Base-by-base conservation (phyloP, 192 early-diverging fungal genomes). In the Gonapodya sp. region DNA sequence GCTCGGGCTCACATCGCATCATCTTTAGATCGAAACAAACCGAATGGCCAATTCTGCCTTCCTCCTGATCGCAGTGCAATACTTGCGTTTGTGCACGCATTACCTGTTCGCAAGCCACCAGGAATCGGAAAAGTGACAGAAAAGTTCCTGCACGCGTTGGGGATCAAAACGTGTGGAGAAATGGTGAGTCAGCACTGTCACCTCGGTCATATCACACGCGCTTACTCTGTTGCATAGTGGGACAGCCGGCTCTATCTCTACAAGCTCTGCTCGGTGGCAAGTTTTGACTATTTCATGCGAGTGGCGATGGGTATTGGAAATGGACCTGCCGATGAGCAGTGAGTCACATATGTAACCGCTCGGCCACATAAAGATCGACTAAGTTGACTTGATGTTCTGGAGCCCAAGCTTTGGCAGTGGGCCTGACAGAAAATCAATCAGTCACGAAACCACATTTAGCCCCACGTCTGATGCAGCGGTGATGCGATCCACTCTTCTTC, bases 111-210 rank as follows among this genome's bases (percentile, higher is more conserved):
- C 2, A 77, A 77, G 31, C 30, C 34, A 2, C 75, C 18, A 2
- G 75, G 75, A 2, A 77, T 77, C 31, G 75, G 75, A 16, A 77
- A 34, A 8, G 75, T 77, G 8, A 77, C 18, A 18, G 75, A 77
- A 34, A 16, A 34, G 31, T 77, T 77, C 31, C 75, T 77, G 30
- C 75, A 34, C 75, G 75, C 75, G 30, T 77, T 77, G 8, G 18
- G 30, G 8, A 77, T 77, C 75, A 2, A 31, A 34, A 77, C 75
- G 8, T 32, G 18, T 33, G 31, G 8, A 18, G 75, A 77, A 18
- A 77, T 77, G 18, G 75, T 18, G 31, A 18, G 30, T 2, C 16
- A 31, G 31, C 64, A 30, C 16, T 16, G 30, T 18, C 64, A 72
- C 64, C 16, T 72, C 64, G 64, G 64, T 30, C 30, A 18, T 30